A percentile compares a stretch with the other conserved stretches of the same genome.
phyloP scores from a whole-genome alignment of 192 early-diverging fungal genomes.

The Entrophospora sp. region DNA sequence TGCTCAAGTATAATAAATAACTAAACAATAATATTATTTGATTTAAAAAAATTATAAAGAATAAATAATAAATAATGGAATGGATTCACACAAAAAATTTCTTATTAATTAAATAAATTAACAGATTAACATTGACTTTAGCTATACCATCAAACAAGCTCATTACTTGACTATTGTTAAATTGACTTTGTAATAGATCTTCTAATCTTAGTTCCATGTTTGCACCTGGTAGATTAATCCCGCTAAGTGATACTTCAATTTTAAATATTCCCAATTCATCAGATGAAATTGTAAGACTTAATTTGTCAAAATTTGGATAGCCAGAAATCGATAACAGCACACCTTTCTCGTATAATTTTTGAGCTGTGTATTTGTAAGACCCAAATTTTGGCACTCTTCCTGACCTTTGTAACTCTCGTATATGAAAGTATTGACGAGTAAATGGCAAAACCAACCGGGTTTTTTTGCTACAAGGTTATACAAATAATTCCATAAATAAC shows the following conservation, averaged over 20 bases:
- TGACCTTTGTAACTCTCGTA: slow-evolving; percentile 72
- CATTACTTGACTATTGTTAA: slow-evolving; percentile 86
- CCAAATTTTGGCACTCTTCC: slow-evolving; percentile 92
- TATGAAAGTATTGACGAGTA: slow-evolving; percentile 92
- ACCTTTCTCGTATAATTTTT: slow-evolving; percentile 85
- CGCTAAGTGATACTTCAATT: slow-evolving; percentile 74
- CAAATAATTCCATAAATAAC: neutral
- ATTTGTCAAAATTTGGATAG: slow-evolving; percentile 74
- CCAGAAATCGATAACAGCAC: slow-evolving; percentile 82
- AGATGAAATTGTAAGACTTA: slow-evolving; percentile 86
- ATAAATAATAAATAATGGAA: no score
- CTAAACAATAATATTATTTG: no score
- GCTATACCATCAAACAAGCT: slow-evolving; percentile 84
- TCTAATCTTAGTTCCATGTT: slow-evolving; percentile 82
- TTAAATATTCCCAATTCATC: slow-evolving; percentile 85
- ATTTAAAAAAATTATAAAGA: no score
- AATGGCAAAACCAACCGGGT: slow-evolving; percentile 69
- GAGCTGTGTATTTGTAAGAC: slow-evolving; percentile 96
- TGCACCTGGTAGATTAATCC: slow-evolving; percentile 54
- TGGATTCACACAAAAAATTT: slow-evolving; percentile 55
- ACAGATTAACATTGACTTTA: slow-evolving; percentile 92
- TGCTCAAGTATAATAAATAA: no score
- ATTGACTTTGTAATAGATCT: slow-evolving; percentile 89
- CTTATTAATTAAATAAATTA: slow-evolving; percentile 96
- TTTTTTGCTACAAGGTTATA: slow-evolving; percentile 40